A percentile compares a stretch with the other conserved stretches of the same genome.
Conservation (phyloP, 1,139 yeast genomes). For the Candida sp. region DNA sequence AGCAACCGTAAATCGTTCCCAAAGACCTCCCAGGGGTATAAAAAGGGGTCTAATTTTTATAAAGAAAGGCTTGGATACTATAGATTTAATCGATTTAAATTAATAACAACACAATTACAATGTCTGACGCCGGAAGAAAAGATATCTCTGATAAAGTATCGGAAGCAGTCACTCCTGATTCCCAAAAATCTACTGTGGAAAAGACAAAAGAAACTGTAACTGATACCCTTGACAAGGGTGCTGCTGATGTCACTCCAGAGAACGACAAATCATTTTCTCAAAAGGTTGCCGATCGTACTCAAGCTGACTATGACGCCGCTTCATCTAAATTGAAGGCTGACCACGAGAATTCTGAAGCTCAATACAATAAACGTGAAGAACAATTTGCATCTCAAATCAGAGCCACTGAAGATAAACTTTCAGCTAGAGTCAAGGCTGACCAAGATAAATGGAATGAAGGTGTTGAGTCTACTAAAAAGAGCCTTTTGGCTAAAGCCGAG, state of each 20-base stretch:
- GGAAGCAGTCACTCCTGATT: conserved; percentile 71
- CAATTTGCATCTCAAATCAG: not conserved
- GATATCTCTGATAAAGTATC: conserved; percentile 61
- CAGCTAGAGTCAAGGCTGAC: too few relatives aligned
- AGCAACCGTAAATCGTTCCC: not conserved
- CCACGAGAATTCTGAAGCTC: too few relatives aligned
- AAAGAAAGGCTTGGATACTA: not conserved
- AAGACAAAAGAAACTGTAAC: conserved; percentile 72
- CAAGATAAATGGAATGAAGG: too few relatives aligned
- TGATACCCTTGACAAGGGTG: conserved; percentile 61
- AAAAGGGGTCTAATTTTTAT: not conserved
- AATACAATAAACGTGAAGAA: too few relatives aligned
- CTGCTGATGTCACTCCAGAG: conserved; percentile 57
- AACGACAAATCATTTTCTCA: conserved; percentile 67
- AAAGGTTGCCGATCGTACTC: conserved; percentile 54
- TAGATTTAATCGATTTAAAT: too few relatives aligned
- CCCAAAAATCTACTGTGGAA: conserved; percentile 61
- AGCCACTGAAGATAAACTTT: conserved; percentile 35
- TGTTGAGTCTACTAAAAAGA: too few relatives aligned
- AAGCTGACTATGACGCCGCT: conserved; percentile 46
- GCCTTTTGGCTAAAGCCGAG: too few relatives aligned
- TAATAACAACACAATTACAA: too few relatives aligned
- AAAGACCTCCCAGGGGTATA: not conserved
- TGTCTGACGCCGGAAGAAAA: conserved; percentile 84
- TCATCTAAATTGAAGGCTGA: not conserved